Evolutionary conservation across 2,329 filamentous ascomycete genomes (phyloP).

Genomic region (Ascochyta pisi): DNA sequence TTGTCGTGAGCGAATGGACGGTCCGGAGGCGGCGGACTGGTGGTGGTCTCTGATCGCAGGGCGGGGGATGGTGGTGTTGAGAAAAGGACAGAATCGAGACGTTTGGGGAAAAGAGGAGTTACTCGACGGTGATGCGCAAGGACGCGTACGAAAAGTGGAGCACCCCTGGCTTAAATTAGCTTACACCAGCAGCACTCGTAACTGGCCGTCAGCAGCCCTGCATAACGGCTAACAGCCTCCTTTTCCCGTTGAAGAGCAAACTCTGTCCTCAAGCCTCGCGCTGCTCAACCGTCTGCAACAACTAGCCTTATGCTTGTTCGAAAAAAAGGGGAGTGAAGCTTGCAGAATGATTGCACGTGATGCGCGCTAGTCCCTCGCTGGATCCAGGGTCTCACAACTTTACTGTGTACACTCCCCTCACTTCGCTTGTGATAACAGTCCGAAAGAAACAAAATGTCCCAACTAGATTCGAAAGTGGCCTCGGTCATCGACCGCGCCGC

Average conservation of each 20-base stretch:
- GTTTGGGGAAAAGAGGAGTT: slow-evolving; percentile 27
- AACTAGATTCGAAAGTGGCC: slow-evolving; percentile 60
- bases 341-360: slow-evolving; percentile 13
- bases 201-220: slow-evolving; percentile 17
- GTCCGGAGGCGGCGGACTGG: slow-evolving; percentile 27
- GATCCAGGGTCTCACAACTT: slow-evolving; percentile 12
- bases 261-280: slow-evolving; percentile 2
- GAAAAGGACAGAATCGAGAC: slow-evolving; percentile 27
- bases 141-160: slow-evolving; percentile 32
- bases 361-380: slow-evolving; percentile 10
- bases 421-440: slow-evolving; percentile 21
- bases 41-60: slow-evolving; percentile 10
- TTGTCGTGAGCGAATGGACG: slow-evolving; percentile 24
- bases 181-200: slow-evolving; percentile 16
- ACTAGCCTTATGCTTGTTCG: background rate
- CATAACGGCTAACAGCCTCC: slow-evolving; percentile 15
- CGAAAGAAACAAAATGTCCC: slow-evolving; percentile 50
- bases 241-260: slow-evolving; percentile 8
- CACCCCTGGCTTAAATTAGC: slow-evolving; percentile 35
- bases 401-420: slow-evolving; percentile 21
- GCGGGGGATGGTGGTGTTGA: slow-evolving; percentile 14
- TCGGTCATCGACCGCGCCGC: slow-evolving; percentile 54
- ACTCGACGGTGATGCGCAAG: slow-evolving; percentile 33
- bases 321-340: slow-evolving; percentile 1
- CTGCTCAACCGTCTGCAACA: background rate